Evolutionary conservation across 441 rosid genomes (phyloP), one percentile per base, ranked within the genome.

Genomic region (Corymbia calophylla): DNA sequence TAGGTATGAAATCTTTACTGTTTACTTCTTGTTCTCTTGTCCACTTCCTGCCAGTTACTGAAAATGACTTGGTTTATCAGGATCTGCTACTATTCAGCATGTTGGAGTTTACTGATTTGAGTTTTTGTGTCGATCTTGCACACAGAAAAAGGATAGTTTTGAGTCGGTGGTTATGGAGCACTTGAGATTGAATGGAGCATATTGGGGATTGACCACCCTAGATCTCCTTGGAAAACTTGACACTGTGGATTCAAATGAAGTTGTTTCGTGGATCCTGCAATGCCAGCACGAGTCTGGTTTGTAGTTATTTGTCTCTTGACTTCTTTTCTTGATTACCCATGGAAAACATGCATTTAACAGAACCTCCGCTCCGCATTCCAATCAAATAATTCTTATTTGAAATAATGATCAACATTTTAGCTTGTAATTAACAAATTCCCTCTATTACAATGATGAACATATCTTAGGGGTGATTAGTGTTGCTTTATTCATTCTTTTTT

Each of bases 121-220:
- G 23, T 70, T 68, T 80, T 14, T 73, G 49, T 66, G 44, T 89
- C 49, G 48, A 39, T 89, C 51, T 35, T 91, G 77, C 89, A 55
- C 51, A 54, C 87, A 96, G 99, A 95, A 91, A 86, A 96, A 96
- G 87, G 98, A 96, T 89, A 95, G 95, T 91, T 94, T 96, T 91
- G 98, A 96, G 92, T 95, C 97, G 32, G 96, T 96, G 84, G 95
- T 96, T 82, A 94, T 96, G 99, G 99, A 97, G 86, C 99, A 96
- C 93, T 92, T 97, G 77, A 94, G 98, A 93, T 89, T 97, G 95
- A 98, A 93, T 90, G 99, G 99, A 88, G 99, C 96, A 7, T 97
- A 97, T 87, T 98, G 99, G 99, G 99, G 99, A 88, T 92, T 97
- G 92, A 95, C 97, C 54, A 92, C 99, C 89, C 92, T 98, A 35